Percentiles rank a stretch among this genome's conserved stretches.
Evolutionary conservation across 2,329 filamentous ascomycete genomes (phyloP).

Genomic region (Remersonia thermophila): DNA sequence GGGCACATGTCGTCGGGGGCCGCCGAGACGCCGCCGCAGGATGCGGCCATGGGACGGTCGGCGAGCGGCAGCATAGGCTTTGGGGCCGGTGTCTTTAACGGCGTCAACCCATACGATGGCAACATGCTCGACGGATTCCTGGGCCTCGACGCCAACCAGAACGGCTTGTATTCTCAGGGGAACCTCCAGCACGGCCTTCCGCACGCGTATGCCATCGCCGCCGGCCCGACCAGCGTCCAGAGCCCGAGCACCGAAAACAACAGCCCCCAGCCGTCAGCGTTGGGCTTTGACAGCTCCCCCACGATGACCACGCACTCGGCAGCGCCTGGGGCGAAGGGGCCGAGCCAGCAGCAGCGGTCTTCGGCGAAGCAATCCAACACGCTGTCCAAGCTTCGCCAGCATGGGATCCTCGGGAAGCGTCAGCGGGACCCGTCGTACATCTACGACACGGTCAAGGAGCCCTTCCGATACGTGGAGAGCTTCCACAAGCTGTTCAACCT

Average conservation of each 20-base stretch:
- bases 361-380: conserved; percentile 33
- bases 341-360: conserved; percentile 22
- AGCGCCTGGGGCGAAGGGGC: conserved; percentile 13
- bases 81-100: conserved; percentile 39
- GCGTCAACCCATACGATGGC: conserved; percentile 38
- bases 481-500: conserved; percentile 82
- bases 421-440: conserved; percentile 67
- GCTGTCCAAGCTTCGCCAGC: conserved; percentile 30
- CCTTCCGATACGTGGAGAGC: conserved; percentile 79
- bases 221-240: conserved; percentile 48
- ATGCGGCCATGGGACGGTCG: conserved; percentile 36
- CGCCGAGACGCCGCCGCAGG: conserved; percentile 63
- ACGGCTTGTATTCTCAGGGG: conserved; percentile 39
- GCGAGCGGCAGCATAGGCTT: conserved; percentile 27
- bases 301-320: conserved; percentile 26
- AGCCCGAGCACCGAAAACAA: conserved; percentile 54
- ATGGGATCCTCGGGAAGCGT: conserved; percentile 45
- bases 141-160: conserved; percentile 37
- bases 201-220: conserved; percentile 53
- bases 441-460: conserved; percentile 79
- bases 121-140: conserved; percentile 41
- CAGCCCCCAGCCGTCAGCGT: conserved; percentile 43
- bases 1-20: conserved; percentile 91
- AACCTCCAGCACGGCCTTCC: conserved; percentile 51
- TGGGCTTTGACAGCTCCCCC: conserved; percentile 44